phyloP scores from a whole-genome alignment of 1,284 basidiomycete genomes.

The Ganoderma lingzhi region DNA sequence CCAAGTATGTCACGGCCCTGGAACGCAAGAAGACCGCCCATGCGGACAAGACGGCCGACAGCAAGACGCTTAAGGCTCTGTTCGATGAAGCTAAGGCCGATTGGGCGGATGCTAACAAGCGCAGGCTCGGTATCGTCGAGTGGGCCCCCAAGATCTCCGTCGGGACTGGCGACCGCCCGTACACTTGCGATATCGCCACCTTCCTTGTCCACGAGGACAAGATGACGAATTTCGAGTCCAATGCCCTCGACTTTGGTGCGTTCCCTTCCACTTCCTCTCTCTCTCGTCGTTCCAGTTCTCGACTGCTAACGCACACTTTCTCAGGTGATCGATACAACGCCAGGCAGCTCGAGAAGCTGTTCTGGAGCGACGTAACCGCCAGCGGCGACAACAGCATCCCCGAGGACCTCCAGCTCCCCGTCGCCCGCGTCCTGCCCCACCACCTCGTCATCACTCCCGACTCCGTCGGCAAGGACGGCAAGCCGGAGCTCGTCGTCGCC shows the following conservation, averaged over 20 bases:
- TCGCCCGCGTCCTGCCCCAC: conserved; percentile 21
- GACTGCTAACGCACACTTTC: conserved; percentile 36
- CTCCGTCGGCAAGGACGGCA: conserved; percentile 41
- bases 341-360: conserved; percentile 36
- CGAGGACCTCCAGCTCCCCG: conserved; percentile 37
- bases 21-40: conserved; percentile 23
- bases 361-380: conserved; percentile 37
- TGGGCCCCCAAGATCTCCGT: conserved; percentile 43
- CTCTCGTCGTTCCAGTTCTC: conserved; percentile 13
- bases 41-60: conserved; percentile 32
- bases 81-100: conserved; percentile 28
- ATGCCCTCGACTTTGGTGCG: conserved; percentile 38
- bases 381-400: conserved; percentile 34
- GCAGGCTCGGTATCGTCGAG: conserved; percentile 40
- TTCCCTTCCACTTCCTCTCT: conserved; percentile 19
- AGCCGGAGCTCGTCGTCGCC: too few species aligned
- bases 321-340: conserved; percentile 29
- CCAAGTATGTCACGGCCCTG: conserved; percentile 14
- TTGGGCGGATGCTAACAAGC: conserved; percentile 35
- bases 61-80: conserved; percentile 34
- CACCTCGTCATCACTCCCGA: conserved; percentile 7
- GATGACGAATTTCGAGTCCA: conserved; percentile 31
- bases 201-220: conserved; percentile 33
- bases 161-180: conserved; percentile 36
- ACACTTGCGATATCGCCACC: conserved; percentile 39